Evolutionary conservation across 441 rosid genomes (phyloP).

Genomic region (Populus hybrid): DNA sequence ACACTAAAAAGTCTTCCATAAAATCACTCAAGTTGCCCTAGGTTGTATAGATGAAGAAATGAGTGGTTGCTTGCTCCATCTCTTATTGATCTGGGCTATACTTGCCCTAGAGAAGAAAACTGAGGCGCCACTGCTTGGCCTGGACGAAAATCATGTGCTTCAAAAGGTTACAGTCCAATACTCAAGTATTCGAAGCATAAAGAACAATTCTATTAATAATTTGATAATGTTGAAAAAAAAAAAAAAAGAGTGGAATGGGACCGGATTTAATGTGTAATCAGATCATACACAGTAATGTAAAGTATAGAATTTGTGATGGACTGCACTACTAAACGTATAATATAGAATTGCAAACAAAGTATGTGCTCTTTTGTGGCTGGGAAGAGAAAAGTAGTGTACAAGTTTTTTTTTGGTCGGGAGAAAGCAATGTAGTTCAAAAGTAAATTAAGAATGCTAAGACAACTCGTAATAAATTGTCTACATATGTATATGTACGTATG

Average conservation of each 20-base stretch:
- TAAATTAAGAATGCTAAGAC: slow-evolving; percentile 15
- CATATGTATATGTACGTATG: slow-evolving; percentile 10
- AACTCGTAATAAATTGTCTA: slow-evolving; percentile 13
- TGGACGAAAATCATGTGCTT: background rate
- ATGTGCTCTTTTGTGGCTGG: slow-evolving; percentile 6
- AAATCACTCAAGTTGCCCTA: background rate
- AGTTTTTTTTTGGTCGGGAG: slow-evolving; percentile 26
- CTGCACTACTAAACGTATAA: slow-evolving; percentile 23
- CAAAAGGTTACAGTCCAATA: background rate
- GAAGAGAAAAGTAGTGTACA: slow-evolving; percentile 17
- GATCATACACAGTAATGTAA: slow-evolving; percentile 2
- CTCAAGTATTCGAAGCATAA: background rate
- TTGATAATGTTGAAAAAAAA: background rate
- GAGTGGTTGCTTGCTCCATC: background rate
- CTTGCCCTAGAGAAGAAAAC: background rate
- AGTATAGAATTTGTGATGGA: slow-evolving; percentile 14
- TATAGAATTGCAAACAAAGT: slow-evolving; percentile 6
- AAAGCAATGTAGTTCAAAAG: slow-evolving; percentile 28
- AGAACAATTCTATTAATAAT: background rate
- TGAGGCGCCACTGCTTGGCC: background rate
- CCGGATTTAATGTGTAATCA: background rate
- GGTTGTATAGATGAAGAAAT: background rate
- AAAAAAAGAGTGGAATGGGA: background rate
- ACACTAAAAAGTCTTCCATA: background rate
- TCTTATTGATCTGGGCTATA: background rate